These are phyloP conservation scores for Chalciporus sphaerocephalus DNA, from an alignment of 768 basidiomycete species.

Conservation along the genomic window DNA sequence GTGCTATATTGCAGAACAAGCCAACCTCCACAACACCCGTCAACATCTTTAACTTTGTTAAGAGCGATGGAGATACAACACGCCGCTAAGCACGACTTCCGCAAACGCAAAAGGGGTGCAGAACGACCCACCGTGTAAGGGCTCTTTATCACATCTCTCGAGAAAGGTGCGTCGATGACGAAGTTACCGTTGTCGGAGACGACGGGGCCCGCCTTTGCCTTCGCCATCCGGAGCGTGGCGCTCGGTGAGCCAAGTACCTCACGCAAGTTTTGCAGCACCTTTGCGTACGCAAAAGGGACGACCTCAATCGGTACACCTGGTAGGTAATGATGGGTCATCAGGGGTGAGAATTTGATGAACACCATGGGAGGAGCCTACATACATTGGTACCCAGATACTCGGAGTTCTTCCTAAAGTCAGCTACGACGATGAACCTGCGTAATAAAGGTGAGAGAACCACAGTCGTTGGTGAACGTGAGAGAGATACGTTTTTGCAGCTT, in stretches of 20 bases:
- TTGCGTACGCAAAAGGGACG: constrained; percentile 91
- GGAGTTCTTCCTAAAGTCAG: constrained; percentile 94
- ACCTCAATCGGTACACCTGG: constrained; percentile 96
- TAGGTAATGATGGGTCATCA: constrained; percentile 50
- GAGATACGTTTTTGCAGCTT: constrained; percentile 78
- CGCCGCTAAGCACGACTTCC: background rate
- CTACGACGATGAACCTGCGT: constrained; percentile 70
- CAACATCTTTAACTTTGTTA: constrained; percentile 83
- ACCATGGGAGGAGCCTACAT: constrained; percentile 27
- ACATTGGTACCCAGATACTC: constrained; percentile 78
- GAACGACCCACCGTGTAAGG: constrained; percentile 51
- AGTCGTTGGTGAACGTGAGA: background rate
- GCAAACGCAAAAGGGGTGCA: background rate
- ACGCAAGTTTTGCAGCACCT: constrained; percentile 71
- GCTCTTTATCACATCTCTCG: constrained; percentile 58
- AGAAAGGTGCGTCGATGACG: constrained; percentile 93
- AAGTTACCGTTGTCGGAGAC: constrained; percentile 98
- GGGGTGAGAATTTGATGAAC: background rate
- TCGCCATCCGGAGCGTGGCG: constrained; percentile 88
- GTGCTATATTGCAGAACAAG: constrained; percentile 88
- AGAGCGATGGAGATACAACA: constrained; percentile 44
- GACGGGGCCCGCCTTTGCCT: constrained; percentile 90
- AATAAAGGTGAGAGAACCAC: constrained; percentile 51
- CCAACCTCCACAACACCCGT: constrained; percentile 99
- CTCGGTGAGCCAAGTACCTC: constrained; percentile 57